phyloP scores from a whole-genome alignment of 306 rosid species.

The Vicia villosa region DNA sequence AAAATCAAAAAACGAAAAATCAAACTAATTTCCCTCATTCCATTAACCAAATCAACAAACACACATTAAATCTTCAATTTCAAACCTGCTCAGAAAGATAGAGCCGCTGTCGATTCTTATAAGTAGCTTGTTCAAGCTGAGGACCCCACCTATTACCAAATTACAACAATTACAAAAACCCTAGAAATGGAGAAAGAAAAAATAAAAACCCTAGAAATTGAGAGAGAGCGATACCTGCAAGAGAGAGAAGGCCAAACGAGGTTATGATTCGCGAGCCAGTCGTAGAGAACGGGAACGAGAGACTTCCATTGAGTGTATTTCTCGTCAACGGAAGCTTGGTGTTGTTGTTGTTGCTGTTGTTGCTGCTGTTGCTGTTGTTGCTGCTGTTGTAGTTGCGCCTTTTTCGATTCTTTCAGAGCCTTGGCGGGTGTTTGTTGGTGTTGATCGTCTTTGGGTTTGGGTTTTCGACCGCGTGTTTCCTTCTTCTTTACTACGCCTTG shows the following conservation, averaged over 20 bases:
- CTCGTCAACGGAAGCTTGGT: constrained; percentile 71
- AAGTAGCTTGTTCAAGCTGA: constrained; percentile 91
- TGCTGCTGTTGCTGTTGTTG: constrained; percentile 47
- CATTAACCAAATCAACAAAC: neutral
- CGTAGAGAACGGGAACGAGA: constrained; percentile 84
- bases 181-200: constrained; percentile 6
- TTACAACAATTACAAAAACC: constrained; percentile 15
- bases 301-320: constrained; percentile 90
- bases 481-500: constrained; percentile 61
- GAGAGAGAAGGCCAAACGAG: constrained; percentile 98
- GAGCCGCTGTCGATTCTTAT: constrained; percentile 95
- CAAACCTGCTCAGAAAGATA: constrained; percentile 91
- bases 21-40: neutral
- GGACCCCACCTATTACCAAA: constrained; percentile 79
- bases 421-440: constrained; percentile 20
- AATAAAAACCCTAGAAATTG: constrained; percentile 29
- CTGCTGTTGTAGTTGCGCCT: constrained; percentile 50
- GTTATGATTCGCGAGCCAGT: constrained; percentile 96
- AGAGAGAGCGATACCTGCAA: constrained; percentile 58
- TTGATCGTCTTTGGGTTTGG: constrained; percentile 57
- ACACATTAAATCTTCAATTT: neutral
- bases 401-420: constrained; percentile 38
- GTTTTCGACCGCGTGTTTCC: constrained; percentile 86
- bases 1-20: neutral
- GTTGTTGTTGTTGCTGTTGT: constrained; percentile 37